Base-by-base conservation (phyloP, 2,329 filamentous ascomycete species). In the Podosphaera fusca region DNA sequence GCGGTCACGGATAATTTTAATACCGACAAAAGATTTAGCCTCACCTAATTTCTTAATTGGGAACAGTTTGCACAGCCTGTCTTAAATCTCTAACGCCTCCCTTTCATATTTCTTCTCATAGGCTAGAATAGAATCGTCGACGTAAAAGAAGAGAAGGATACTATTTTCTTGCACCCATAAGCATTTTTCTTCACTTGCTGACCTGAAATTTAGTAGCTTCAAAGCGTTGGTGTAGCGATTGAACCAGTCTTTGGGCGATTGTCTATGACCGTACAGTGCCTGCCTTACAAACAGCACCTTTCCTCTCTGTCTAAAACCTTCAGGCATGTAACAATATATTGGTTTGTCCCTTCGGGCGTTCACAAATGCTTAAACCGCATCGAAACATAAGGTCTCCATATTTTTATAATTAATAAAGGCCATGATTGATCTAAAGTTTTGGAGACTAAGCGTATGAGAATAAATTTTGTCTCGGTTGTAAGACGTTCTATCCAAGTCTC, bases 381-480 rank as follows among this genome's bases (percentile, higher is more conserved):
- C 0, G 21, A 45, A 45, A 45, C 40, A 3, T n/a, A 45, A 2
- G 29, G 46, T 49, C 29, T 49, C 46, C 34, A 54, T 36, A 38
- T 54, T 29, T 36, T 36, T 54, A 21, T 54, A 54, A 21, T 54
- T 54, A 36, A 54, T 54, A n/a, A 54, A 54, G 14, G 51, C n/a
- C 51, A 54, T n/a, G 34, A 54, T 36, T 5, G 51, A 54, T 21
- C 51, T 54, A n/a, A 45, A 45, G 21, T 45, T 1, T 4, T 45
- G 40, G 21, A 45, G 40, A 21, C 21, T 21, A 1, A 54, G 21
- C 5, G 34, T 54, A 38, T 54, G 51, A 29, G 51, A 54, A 38
- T 38, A 54, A n/a, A 54, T 54, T 38, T 54, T 31, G 21, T 54
- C 51, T 14, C 51, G 51, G 10, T 54, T 54, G 29, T 54, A 54